These are phyloP conservation scores for Trichoderma sp. DNA, from an alignment of 2,329 filamentous ascomycete species.

Conservation along the genomic window DNA sequence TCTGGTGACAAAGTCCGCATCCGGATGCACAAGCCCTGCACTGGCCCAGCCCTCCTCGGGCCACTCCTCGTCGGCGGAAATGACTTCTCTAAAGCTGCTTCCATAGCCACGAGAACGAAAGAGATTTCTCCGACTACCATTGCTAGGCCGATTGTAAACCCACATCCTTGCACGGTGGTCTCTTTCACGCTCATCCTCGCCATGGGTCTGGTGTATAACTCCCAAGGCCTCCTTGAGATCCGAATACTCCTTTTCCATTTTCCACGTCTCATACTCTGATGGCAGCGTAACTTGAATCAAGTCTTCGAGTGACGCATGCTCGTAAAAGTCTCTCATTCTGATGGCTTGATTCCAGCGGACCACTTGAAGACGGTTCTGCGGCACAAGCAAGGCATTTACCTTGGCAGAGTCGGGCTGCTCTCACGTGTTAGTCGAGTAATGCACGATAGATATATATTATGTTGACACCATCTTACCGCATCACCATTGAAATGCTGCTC, in stretches of 20 bases:
- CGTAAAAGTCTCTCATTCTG: not conserved
- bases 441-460: not conserved
- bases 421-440: not conserved
- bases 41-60: not conserved
- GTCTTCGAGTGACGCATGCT: not conserved
- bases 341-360: not conserved
- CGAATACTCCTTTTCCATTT: not conserved
- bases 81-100: conserved; percentile 1
- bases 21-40: no score
- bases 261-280: not conserved
- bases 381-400: not conserved
- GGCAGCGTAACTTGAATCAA: not conserved
- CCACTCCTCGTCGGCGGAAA: conserved; percentile 11
- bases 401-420: not conserved
- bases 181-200: not conserved
- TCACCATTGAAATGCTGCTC: not conserved
- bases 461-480: not conserved
- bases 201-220: not conserved
- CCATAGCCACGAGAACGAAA: conserved; percentile 1
- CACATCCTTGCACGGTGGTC: fast-evolving
- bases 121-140: not conserved
- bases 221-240: not conserved
- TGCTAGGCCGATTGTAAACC: not conserved
- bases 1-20: not conserved
- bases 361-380: not conserved